Evolutionary conservation across 148 eudicot genomes (phyloP).

Genomic region (Cornus controversa): DNA sequence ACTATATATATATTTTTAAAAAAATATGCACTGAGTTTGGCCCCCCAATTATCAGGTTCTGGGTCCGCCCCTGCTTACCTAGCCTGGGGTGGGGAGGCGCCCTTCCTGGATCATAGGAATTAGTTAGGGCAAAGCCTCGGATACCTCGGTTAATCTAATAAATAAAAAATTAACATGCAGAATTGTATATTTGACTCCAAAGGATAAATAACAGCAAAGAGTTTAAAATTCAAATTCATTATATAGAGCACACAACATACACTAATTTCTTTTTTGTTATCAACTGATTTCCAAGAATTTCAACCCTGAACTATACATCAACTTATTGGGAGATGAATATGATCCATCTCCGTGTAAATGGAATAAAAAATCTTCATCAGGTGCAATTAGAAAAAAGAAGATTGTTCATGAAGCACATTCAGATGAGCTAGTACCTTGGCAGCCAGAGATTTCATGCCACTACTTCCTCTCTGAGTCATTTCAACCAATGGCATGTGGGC

Average conservation of each 20-base stretch:
- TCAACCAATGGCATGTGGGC: slow-evolving; percentile 31
- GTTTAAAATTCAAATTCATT: neutral
- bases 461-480: slow-evolving; percentile 32
- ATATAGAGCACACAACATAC: neutral
- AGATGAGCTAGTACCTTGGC: slow-evolving; percentile 31
- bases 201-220: neutral
- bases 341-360: slow-evolving; percentile 1
- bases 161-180: too few species aligned
- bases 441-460: slow-evolving; percentile 26
- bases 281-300: too few species aligned
- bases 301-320: too few species aligned
- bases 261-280: neutral
- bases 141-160: too few species aligned
- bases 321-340: neutral
- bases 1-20: too few species aligned
- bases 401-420: slow-evolving; percentile 30
- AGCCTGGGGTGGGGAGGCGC: too few species aligned
- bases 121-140: too few species aligned
- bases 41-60: too few species aligned
- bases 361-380: neutral
- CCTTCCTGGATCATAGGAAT: too few species aligned
- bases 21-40: too few species aligned
- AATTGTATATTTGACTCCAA: neutral
- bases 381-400: slow-evolving; percentile 23
- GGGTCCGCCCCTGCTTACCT: too few species aligned